Evolutionary conservation across 2,329 filamentous ascomycete species (phyloP).

Genomic region (Gnomoniopsis smithogilvyi): DNA sequence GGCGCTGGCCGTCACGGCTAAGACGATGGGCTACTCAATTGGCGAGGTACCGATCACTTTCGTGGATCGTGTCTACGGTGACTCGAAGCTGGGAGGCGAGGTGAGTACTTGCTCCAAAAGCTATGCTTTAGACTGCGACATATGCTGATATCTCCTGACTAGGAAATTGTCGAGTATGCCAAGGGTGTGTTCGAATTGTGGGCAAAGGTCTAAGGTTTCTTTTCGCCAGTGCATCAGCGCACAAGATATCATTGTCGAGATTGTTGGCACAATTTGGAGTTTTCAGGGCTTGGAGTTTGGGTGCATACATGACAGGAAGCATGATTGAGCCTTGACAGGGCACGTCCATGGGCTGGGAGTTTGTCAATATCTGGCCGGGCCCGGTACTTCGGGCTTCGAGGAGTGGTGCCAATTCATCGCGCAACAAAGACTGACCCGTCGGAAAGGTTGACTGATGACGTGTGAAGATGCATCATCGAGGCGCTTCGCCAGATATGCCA

Average conservation of each 20-base stretch:
- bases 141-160: too few relatives aligned
- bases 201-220: slow-evolving; percentile 63
- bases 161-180: slow-evolving; percentile 92
- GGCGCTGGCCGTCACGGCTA: slow-evolving; percentile 98
- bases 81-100: slow-evolving; percentile 76
- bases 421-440: too few relatives aligned
- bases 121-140: too few relatives aligned
- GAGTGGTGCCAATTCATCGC: neutral
- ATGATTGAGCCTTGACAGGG: neutral
- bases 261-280: slow-evolving; percentile 21
- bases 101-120: too few relatives aligned
- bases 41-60: slow-evolving; percentile 96
- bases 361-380: neutral
- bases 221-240: neutral
- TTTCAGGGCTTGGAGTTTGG: slow-evolving; percentile 20
- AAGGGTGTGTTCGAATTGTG: slow-evolving; percentile 79
- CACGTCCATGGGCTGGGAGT: neutral
- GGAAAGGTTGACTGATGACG: neutral
- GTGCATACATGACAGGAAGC: slow-evolving; percentile 4
- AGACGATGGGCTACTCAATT: slow-evolving; percentile 91
- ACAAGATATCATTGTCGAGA: neutral
- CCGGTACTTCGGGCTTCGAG: neutral
- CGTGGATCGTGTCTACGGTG: slow-evolving; percentile 91
- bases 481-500: neutral
- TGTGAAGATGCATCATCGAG: neutral